A percentile compares a stretch with the other conserved stretches of the same genome.
phyloP scores from a whole-genome alignment of 2,329 filamentous ascomycete species.

The Neofusicoccum parvum region DNA sequence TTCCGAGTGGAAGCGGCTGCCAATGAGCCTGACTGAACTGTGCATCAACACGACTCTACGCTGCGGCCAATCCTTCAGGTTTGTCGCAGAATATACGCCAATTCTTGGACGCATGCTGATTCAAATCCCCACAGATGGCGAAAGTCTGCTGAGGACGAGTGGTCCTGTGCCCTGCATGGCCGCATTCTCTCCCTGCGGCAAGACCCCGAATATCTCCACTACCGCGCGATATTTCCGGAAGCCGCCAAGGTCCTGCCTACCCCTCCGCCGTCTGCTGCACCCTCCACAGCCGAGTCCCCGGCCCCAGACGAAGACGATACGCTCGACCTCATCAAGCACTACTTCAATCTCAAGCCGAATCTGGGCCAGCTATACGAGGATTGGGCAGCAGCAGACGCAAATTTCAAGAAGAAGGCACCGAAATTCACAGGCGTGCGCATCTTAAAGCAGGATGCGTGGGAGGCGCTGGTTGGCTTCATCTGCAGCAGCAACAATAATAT shows the following conservation, averaged over 20 bases:
- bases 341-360: constrained; percentile 83
- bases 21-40: constrained; percentile 78
- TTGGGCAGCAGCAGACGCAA: constrained; percentile 83
- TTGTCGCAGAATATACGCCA: constrained; percentile 21
- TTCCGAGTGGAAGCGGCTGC: constrained; percentile 86
- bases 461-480: constrained; percentile 90
- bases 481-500: constrained; percentile 99
- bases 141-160: constrained; percentile 76
- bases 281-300: constrained; percentile 38
- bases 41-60: constrained; percentile 93
- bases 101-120: not conserved
- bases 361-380: constrained; percentile 75
- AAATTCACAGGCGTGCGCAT: constrained; percentile 91
- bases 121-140: constrained; percentile 67
- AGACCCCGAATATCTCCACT: constrained; percentile 76
- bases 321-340: constrained; percentile 73
- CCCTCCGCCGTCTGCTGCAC: constrained; percentile 41
- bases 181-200: constrained; percentile 84
- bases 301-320: constrained; percentile 66
- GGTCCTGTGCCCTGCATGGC: constrained; percentile 85
- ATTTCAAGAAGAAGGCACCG: constrained; percentile 85
- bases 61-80: constrained; percentile 91
- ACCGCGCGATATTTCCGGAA: constrained; percentile 66
- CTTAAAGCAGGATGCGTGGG: constrained; percentile 93
- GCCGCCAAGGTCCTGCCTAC: constrained; percentile 35